Evolutionary conservation across 129 eudicot species (phyloP), one percentile per base, ranked within the genome.

Genomic region (Pseudognaphalium luteoalbum): DNA sequence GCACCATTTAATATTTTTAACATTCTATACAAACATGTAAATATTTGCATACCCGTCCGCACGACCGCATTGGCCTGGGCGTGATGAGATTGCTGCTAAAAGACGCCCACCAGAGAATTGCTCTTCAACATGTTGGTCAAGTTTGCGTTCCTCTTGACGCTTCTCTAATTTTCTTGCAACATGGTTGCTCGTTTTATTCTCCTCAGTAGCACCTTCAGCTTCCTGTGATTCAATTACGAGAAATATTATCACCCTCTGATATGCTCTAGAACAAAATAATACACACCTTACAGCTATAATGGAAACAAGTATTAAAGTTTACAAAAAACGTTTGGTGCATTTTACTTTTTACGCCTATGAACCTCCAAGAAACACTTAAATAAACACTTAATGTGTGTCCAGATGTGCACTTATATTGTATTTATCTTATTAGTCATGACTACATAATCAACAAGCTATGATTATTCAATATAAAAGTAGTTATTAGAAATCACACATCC

Each of bases 41-140:
- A n/a, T 9, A 54, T 0, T 33, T 52, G 42, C 81, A 70, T 86
- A 90, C 96, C 97, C 94, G 77, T 91, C 97, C 67, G 88, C 88
- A 34, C 94, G 90, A 58, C 95, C 94, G 39, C 90, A 91, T 71
- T 91, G 92, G 70, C 97, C 95, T 54, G 97, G 97, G 44, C 92
- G 87, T 28, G 97, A 91, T 62, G 97, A 84, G 68, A 91, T 91
- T 42, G 92, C 88, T 78, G 97, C 95, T 42, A 81, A 83, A 72
- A 91, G 68, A 50, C 95, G 90, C 30, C 97, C 94, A 79, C 97
- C 76, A 6, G 80, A 84, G 61, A 91, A 88, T 71, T 91, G 94
- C 61, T 91, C 97, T 78, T 91, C 97, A 63, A 91, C 80, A 58
- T 88, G 97, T 57, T 81, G 50, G 35, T 91, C 92, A 76, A 91